Evolutionary conservation across 352 stramenopile genomes (phyloP).

Genomic region (Phytophthora constricta): DNA sequence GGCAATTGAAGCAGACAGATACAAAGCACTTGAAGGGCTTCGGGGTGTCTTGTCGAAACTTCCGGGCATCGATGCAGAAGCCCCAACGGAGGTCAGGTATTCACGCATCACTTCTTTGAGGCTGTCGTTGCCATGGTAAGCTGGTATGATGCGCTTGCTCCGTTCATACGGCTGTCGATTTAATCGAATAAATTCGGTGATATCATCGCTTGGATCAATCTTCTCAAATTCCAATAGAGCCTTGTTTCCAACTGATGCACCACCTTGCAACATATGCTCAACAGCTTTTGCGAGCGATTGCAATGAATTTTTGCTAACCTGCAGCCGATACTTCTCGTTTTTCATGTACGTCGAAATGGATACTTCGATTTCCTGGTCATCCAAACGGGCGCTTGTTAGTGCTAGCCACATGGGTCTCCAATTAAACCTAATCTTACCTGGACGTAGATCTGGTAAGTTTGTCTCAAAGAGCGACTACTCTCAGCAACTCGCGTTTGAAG

Average conservation of each 20-base stretch:
- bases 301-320: slow-evolving; percentile 83
- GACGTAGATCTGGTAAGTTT: slow-evolving; percentile 60
- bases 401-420: no score
- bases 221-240: slow-evolving; percentile 52
- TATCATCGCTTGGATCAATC: slow-evolving; percentile 63
- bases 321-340: slow-evolving; percentile 86
- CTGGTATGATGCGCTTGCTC: slow-evolving; percentile 51
- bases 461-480: slow-evolving; percentile 44
- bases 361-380: slow-evolving; percentile 69
- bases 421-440: no score
- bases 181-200: slow-evolving; percentile 64
- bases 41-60: slow-evolving; percentile 22
- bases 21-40: slow-evolving; percentile 11
- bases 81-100: slow-evolving; percentile 41
- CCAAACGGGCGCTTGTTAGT: not conserved
- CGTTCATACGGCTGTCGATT: slow-evolving; percentile 58
- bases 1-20: slow-evolving; percentile 1
- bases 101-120: slow-evolving; percentile 65
- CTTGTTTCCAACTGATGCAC: slow-evolving; percentile 40
- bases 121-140: slow-evolving; percentile 52
- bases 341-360: slow-evolving; percentile 85
- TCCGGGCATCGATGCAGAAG: slow-evolving; percentile 16
- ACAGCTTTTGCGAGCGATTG: slow-evolving; percentile 73
- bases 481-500: slow-evolving; percentile 44
- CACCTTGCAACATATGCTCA: slow-evolving; percentile 62